Evolutionary conservation across 805 yeast genomes (phyloP), one percentile per base, ranked within the genome.

Genomic region (Saccharomyces eubayanus): DNA sequence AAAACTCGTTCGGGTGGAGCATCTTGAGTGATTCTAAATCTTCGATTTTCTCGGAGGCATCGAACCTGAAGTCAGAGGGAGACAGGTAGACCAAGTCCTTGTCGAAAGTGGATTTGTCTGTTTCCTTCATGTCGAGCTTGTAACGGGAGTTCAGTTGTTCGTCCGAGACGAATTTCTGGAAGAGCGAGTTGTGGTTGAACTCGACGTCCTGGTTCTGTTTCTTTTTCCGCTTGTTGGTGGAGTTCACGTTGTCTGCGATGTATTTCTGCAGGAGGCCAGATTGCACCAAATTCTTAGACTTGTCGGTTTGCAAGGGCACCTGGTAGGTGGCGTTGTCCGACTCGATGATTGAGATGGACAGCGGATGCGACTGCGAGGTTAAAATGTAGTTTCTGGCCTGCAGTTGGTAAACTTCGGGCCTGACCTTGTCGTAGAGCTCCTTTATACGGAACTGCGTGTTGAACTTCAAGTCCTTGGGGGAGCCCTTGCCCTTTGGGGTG

Each of bases 361-460:
- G 30, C 4, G 67, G 68, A 45, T 57, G 55, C 27, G 21, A 31
- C 36, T 49, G 43, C 2, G 57, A 53, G 48, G 59, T 49, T 8
- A 66, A 46, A 24, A 67, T 30, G 50, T 55, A 52, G 20, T 61
- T 56, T 48, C 64, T 60, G 2, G 69, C 61, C 51, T 67, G 72
- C 47, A 67, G 55, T 49, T 63, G 58, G 47, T 58, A 67, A 20
- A 68, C 72, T 54, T 68, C 72, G 0, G 63, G 58, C 50, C 70
- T 57, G 27, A 64, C 65, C 27, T 56, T 55, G 45, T 62, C 64
- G 20, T 50, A 58, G 48, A 62, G 50, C 28, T 54, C 53, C 12
- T 51, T 50, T 28, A 60, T 59, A n/a, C 56, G 51, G 11, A 57
- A 41, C 12, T 55, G 57, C 9, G 60, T 57, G 6, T 55, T 29